Evolutionary conservation across 2,329 filamentous ascomycete genomes (phyloP), one percentile per base, ranked within the genome.

Genomic region (Microdochium bolleyi): DNA sequence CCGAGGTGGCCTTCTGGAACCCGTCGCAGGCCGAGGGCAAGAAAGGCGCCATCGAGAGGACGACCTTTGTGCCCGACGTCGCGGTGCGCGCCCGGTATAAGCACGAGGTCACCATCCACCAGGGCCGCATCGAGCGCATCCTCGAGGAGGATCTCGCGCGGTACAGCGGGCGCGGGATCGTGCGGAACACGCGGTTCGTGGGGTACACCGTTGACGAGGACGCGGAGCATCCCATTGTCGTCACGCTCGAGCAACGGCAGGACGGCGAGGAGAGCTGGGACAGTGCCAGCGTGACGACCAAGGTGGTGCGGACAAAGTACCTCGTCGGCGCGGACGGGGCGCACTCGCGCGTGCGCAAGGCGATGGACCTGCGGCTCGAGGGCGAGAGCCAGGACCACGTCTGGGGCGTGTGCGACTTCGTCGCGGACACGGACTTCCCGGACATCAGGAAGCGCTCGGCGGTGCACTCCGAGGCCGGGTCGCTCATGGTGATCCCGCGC

Each of bases 151-250:
- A 75, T 56, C 55, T 75, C 10, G 56, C 62, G 8, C 62, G 62
- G 25, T 73, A 73, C 56, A 70, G 68, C 13, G 63, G 64, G 32
- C 60, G 62, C 1, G 65, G 63, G 0, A 62, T 73, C 3, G 64
- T 67, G 57, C 57, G 67, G 30, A 63, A 64, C 48, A 67, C 64
- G 22, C 65, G 54, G 34, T 53, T 71, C 11, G 44, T 66, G 3
- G 59, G 64, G 34, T 67, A 63, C 34, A 60, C 56, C 32, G 64
- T 73, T 24, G 67, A 71, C 41, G 66, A 70, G 32, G 58, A 50
- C 3, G 16, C 58, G 14, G 72, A 71, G 30, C 83, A 84, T 61
- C 82, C 80, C 2, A 78, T 84, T 2, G 72, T 82, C 59, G 82
- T 85, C 38, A 76, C 74, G 55, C 67, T 85, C 53, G 75, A 78